Percentiles rank a stretch among this genome's conserved stretches.
Evolutionary conservation across 192 early-diverging fungal genomes (phyloP).

Genomic region (Coemansia sp.): DNA sequence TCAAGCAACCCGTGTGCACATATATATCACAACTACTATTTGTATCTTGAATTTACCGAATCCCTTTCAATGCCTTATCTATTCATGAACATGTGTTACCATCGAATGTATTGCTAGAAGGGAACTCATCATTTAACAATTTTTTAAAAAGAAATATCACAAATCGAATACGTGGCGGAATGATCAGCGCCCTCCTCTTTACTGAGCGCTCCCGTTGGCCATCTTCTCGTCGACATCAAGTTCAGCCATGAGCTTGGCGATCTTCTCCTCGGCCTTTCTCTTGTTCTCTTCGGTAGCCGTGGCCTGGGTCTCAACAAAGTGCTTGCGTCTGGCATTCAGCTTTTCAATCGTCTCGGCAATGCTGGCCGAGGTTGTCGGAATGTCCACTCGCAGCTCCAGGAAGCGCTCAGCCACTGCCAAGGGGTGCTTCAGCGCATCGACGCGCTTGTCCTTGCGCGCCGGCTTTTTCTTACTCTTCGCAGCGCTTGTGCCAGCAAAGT

Average conservation of each 20-base stretch:
- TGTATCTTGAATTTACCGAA: neutral
- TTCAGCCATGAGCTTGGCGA: constrained; percentile 67
- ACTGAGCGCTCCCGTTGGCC: constrained; percentile 4
- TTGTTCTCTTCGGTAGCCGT: constrained; percentile 82
- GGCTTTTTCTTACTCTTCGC: constrained; percentile 63
- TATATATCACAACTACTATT: neutral
- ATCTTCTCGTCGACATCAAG: constrained; percentile 55
- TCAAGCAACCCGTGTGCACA: neutral
- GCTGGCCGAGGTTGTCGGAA: constrained; percentile 71
- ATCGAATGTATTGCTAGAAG: neutral
- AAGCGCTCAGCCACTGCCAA: constrained; percentile 80
- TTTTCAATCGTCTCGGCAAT: constrained; percentile 69
- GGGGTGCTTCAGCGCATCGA: constrained; percentile 66
- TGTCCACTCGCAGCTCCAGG: constrained; percentile 71
- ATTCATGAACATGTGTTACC: too few relatives aligned
- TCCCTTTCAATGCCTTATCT: neutral
- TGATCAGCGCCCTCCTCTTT: neutral
- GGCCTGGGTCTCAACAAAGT: constrained; percentile 77
- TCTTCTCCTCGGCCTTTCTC: constrained; percentile 81
- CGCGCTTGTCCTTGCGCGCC: constrained; percentile 58
- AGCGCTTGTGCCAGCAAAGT: constrained; percentile 65
- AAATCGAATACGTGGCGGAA: neutral
- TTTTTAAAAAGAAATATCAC: neutral
- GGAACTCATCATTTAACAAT: neutral
- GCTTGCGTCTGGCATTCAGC: constrained; percentile 66